A percentile compares a stretch with the other conserved stretches of the same genome.
phyloP scores from a whole-genome alignment of 805 yeast species.

The Zygosaccharomyces lentus region DNA sequence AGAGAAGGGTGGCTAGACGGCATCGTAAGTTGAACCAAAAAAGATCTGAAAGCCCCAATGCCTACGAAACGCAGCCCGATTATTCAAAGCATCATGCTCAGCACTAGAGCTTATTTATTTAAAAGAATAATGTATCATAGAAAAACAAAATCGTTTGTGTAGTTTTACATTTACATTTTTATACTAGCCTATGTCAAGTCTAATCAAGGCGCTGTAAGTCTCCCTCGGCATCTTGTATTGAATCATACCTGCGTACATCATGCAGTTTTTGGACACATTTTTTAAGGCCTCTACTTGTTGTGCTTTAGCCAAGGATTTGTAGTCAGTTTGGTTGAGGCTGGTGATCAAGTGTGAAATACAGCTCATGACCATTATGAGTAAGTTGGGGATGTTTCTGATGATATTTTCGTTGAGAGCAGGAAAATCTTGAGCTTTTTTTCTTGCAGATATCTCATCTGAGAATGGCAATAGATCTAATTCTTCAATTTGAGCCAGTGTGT shows the following conservation, averaged over 20 bases:
- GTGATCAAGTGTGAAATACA: conserved; percentile 58
- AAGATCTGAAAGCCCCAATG: conserved; percentile 56
- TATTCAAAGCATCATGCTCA: conserved; percentile 34
- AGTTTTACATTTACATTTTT: not conserved
- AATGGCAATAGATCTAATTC: conserved; percentile 65
- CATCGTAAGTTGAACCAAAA: conserved; percentile 27
- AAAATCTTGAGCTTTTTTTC: conserved; percentile 67
- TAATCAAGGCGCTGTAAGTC: conserved; percentile 65
- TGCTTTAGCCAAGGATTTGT: conserved; percentile 44
- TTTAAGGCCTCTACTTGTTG: conserved; percentile 53
- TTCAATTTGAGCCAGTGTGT: conserved; percentile 51
- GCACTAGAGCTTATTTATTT: conserved; percentile 2
- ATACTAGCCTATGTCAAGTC: conserved; percentile 47
- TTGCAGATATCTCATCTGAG: conserved; percentile 51
- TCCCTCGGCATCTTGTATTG: conserved; percentile 89
- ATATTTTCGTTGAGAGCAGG: conserved; percentile 62
- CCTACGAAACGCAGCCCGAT: conserved; percentile 83
- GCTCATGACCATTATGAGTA: conserved; percentile 78
- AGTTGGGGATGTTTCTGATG: conserved; percentile 71
- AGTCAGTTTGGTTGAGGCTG: conserved; percentile 38
- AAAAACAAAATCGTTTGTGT: not conserved
- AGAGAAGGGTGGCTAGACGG: conserved; percentile 35
- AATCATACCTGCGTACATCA: conserved; percentile 92
- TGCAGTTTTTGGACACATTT: conserved; percentile 74
- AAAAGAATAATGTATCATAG: not conserved